Evolutionary conservation across 2,329 filamentous ascomycete species (phyloP).

Genomic region (Alternaria burnsii): DNA sequence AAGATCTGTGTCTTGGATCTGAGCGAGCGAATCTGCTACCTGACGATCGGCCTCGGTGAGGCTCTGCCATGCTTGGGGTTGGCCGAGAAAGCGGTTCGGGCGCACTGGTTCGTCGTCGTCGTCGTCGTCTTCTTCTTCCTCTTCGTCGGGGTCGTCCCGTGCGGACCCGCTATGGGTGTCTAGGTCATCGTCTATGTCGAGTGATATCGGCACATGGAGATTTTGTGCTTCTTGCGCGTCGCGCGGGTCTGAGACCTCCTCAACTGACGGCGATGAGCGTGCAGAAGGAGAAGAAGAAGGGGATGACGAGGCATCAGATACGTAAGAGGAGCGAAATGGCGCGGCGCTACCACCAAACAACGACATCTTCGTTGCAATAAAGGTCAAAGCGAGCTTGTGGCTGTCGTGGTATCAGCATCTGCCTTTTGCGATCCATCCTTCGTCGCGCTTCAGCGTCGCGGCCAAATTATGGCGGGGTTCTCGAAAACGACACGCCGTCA

Average conservation of each 20-base stretch:
- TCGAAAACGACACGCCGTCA: conserved; percentile 23
- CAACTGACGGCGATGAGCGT: conserved; percentile 15
- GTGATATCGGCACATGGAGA: background rate
- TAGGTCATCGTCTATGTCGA: conserved; percentile 22
- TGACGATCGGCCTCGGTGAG: conserved; percentile 70
- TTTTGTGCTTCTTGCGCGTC: conserved; percentile 25
- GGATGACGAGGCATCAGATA: conserved; percentile 18
- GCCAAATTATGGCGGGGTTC: conserved; percentile 18
- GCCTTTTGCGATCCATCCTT: conserved; percentile 10
- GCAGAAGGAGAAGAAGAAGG: conserved; percentile 15
- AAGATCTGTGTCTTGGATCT: conserved; percentile 71
- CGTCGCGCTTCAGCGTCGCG: conserved; percentile 10
- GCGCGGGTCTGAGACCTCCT: conserved; percentile 2
- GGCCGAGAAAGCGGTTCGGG: conserved; percentile 77
- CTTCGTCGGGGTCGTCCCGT: conserved; percentile 9
- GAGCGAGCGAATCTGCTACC: conserved; percentile 69
- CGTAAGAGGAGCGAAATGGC: conserved; percentile 22
- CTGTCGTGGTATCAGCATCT: conserved; percentile 1
- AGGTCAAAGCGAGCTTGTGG: conserved; percentile 21
- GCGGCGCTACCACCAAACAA: conserved; percentile 45
- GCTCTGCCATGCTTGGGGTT: conserved; percentile 70
- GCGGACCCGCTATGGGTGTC: conserved; percentile 30
- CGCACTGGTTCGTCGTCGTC: conserved; percentile 27
- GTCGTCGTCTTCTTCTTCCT: background rate
- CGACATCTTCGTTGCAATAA: conserved; percentile 45